Base-by-base conservation (phyloP, 768 basidiomycete genomes). In the Phaeolepiota aurea region DNA sequence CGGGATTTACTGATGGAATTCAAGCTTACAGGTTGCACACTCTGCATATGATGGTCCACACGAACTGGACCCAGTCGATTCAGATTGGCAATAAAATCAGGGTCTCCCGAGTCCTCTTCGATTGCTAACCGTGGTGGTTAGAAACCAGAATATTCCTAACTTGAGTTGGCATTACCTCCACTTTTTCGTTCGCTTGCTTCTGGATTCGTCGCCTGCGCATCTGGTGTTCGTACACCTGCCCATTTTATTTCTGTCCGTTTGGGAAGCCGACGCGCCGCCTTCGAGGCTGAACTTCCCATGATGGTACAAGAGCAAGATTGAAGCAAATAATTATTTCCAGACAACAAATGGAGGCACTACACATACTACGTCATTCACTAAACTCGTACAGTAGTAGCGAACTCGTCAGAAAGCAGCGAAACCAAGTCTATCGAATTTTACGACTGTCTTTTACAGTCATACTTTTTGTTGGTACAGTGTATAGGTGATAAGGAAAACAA, bases 231-330 rank as follows among this genome's bases (percentile, higher is more conserved):
- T 9, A 66, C 63, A 18, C 72, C 70, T 5, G 73, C 64, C 74
- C 72, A 72, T n/a, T 66, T 48, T 4, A 63, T 58, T 41, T 67
- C 63, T 25, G 57, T 44, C 23, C 62, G 62, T 38, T 62, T 76
- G 9, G 82, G 77, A 14, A 83, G 64, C 48, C 61, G 73, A 19
- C 78, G 71, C 1, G 64, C 62, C 44, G 69, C 66, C 60, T 80
- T 87, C 4, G 84, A 87, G 20, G 77, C 52, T 13, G 68, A 60
- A 37, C 62, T 64, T 9, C 84, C 84, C 84, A 87, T 86, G 23
- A 44, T 21, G 22, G 20, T 21, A 12, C n/a, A 30, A 37, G 38
- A 44, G 18, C 32, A 20, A 41, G 18, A 43, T 45, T 32, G 35
- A 41, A 16, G 42, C 36, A 40, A 20, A 37, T 14, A 28, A 28